Conservation (phyloP, 2,329 filamentous ascomycete genomes). For the Alternaria tenuissima region DNA sequence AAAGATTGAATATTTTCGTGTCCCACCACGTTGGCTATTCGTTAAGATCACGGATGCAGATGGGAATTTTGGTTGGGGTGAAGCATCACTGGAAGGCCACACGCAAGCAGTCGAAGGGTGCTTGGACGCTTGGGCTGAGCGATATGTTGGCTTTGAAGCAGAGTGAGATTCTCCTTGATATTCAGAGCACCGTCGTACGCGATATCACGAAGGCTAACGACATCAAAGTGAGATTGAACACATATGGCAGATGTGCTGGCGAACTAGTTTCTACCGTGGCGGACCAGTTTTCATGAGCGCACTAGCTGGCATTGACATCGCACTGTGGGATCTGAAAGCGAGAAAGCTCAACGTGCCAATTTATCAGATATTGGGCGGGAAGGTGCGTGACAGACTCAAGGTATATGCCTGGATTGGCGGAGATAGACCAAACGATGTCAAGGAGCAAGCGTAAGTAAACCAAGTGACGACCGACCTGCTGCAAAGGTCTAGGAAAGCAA, state of each 20-base stretch:
- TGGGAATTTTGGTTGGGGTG: slow-evolving; percentile 74
- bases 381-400: slow-evolving; percentile 72
- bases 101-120: slow-evolving; percentile 77
- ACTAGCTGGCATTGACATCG: slow-evolving; percentile 79
- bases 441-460: slow-evolving; percentile 63
- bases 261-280: slow-evolving; percentile 76
- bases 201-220: background rate
- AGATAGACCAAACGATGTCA: slow-evolving; percentile 73
- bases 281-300: slow-evolving; percentile 84
- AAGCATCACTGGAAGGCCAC: slow-evolving; percentile 77
- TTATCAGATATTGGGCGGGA: slow-evolving; percentile 77
- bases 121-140: slow-evolving; percentile 70
- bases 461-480: background rate
- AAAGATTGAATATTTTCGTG: slow-evolving; percentile 75
- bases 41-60: slow-evolving; percentile 76
- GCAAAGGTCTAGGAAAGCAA: no score
- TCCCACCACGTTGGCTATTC: slow-evolving; percentile 79
- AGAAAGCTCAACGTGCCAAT: slow-evolving; percentile 71
- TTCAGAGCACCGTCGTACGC: fast-evolving
- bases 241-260: slow-evolving; percentile 79
- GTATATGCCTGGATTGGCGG: slow-evolving; percentile 84
- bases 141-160: slow-evolving; percentile 73
- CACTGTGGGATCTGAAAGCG: slow-evolving; percentile 79
- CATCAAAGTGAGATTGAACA: slow-evolving; percentile 74
- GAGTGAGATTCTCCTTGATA: slow-evolving; percentile 61